Evolutionary conservation across 2,329 filamentous ascomycete species (phyloP), one percentile per base, ranked within the genome.

Genomic region (Botrytis deweyae): DNA sequence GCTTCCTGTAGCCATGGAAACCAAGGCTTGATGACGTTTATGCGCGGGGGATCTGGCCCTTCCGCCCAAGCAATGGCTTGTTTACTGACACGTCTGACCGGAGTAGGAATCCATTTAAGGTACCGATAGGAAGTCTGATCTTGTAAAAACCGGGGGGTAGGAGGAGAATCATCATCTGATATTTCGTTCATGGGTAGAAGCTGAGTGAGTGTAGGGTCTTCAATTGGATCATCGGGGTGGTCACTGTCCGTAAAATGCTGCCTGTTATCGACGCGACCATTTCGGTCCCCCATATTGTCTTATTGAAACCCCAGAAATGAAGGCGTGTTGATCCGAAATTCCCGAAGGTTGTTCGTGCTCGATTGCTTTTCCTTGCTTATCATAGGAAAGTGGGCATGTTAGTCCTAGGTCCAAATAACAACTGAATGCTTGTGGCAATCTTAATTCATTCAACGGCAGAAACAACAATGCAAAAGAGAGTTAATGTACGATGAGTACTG

Each of bases 1-100:
- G 88, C 88, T 75, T 89, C 86, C 81, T 96, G 93, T 20, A 94
- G 81, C 20, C 80, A 80, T 2, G 92, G 91, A 70, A 94, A 88
- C 72, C 93, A 75, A 0, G 90, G 89, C 64, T 83, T 82, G 79
- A 92, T 90, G 74, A 80, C 83, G 80, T 85, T 86, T 59, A 81
- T 80, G 75, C 83, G 84, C 2, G 89, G 87, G 46, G 85, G 85
- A n/a, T 84, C 77, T 4, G 90, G 90, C 0, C 90, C 90, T 63
- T 83, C 80, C 18, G 86, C 83, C 89, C 89, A 91, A 72, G 79
- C 83, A 38, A 78, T 82, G 7, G 84, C 79, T 67, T 83, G 82
- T 70, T 81, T 84, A 67, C 81, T 78, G 71, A 85, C 80, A 73
- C 86, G 85, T 62, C 87, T 86, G 55, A 87, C 81, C 20, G 87